Evolutionary conservation across 1,139 yeast genomes (phyloP).

Genomic region (Groenewaldozyma sp.): DNA sequence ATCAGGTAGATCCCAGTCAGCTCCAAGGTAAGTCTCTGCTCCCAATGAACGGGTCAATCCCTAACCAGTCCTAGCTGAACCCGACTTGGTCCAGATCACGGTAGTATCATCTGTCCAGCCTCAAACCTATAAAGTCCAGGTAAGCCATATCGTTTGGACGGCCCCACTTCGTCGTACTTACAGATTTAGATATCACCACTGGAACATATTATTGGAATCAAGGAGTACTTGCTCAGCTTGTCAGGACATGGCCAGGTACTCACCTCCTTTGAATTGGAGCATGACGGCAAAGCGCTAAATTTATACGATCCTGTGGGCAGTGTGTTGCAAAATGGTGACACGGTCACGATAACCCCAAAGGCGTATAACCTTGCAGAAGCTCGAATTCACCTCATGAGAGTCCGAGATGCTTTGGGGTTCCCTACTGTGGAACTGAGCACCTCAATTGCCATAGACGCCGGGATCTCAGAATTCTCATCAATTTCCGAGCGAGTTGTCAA

Average conservation of each 20-base stretch:
- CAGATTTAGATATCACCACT: background rate
- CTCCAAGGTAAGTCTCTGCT: no score
- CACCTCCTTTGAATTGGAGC: constrained; percentile 48
- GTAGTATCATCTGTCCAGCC: background rate
- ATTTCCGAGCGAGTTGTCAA: constrained; percentile 14
- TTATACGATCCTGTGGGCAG: constrained; percentile 23
- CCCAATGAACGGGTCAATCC: no score
- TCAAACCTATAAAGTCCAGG: constrained; percentile 3
- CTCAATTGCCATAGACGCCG: constrained; percentile 27
- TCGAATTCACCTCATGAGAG: constrained; percentile 37
- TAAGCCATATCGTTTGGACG: constrained; percentile 1
- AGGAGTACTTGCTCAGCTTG: constrained; percentile 45
- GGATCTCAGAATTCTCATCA: constrained; percentile 32
- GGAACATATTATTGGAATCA: constrained; percentile 31
- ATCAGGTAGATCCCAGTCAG: no score
- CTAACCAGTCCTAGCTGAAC: no score
- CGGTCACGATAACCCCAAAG: constrained; percentile 30
- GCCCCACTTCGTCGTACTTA: no score
- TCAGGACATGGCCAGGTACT: constrained; percentile 47
- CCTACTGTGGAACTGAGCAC: constrained; percentile 24
- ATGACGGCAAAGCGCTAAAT: constrained; percentile 32
- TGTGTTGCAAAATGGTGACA: constrained; percentile 23
- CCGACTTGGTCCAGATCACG: background rate
- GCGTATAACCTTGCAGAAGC: constrained; percentile 41
- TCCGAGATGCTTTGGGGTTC: constrained; percentile 41